phyloP scores from a whole-genome alignment of 371 early-diverging fungal genomes.

The Lichtheimia ornata region DNA sequence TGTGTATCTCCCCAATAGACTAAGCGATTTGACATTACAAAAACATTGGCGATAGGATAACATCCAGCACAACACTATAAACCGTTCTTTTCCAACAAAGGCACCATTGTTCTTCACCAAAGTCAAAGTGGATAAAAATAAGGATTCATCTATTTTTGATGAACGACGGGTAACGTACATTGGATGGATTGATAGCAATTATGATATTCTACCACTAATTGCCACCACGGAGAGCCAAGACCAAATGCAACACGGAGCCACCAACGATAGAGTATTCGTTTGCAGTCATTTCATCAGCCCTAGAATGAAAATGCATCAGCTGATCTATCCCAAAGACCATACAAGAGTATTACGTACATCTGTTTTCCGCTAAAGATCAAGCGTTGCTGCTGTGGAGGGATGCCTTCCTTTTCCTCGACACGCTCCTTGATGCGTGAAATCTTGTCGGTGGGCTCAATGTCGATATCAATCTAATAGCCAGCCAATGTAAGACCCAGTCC shows the following conservation, averaged over 20 bases:
- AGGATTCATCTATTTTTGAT: too few relatives aligned
- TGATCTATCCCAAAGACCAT: background rate
- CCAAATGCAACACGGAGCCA: constrained; percentile 95
- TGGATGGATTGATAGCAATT: too few relatives aligned
- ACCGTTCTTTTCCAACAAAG: too few relatives aligned
- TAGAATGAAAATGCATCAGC: constrained; percentile 22
- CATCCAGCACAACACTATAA: too few relatives aligned
- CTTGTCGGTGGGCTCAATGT: constrained; percentile 88
- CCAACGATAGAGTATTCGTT: constrained; percentile 79
- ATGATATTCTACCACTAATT: background rate
- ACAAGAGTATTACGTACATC: constrained; percentile 59
- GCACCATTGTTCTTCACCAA: too few relatives aligned
- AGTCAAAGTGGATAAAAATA: too few relatives aligned
- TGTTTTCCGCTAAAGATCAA: constrained; percentile 95
- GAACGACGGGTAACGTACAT: too few relatives aligned
- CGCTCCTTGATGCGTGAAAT: constrained; percentile 91
- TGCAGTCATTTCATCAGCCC: constrained; percentile 88
- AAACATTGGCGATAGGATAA: too few relatives aligned
- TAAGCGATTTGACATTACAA: too few relatives aligned
- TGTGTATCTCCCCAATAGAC: too few relatives aligned
- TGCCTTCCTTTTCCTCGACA: constrained; percentile 96
- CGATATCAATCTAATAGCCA: constrained; percentile 83
- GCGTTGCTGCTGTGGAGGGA: constrained; percentile 95
- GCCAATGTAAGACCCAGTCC: background rate
- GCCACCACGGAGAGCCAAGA: constrained; percentile 98